Evolutionary conservation across 441 rosid genomes (phyloP).

Genomic region (Lepidium campestre): DNA sequence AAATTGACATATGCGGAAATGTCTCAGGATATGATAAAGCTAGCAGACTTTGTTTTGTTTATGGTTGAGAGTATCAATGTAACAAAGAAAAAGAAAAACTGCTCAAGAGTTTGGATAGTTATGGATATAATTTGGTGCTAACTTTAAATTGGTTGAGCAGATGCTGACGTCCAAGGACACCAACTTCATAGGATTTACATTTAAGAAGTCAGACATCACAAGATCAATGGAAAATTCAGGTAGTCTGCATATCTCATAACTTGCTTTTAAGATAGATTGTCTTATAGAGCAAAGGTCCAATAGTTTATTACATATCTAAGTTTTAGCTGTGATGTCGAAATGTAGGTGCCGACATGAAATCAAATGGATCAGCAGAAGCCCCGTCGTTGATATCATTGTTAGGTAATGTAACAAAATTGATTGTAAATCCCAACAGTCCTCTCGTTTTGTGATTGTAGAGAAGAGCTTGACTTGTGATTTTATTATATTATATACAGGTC

Average conservation of each 20-base stretch:
- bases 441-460: neutral
- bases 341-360: constrained; percentile 55
- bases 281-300: neutral
- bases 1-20: neutral
- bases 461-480: neutral
- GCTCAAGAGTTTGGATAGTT: neutral
- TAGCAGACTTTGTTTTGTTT: neutral
- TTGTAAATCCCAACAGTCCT: neutral
- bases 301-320: constrained; percentile 2
- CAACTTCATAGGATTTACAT: constrained; percentile 93
- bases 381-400: constrained; percentile 80
- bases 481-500: constrained; percentile 15
- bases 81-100: neutral
- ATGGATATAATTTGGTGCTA: constrained; percentile 1
- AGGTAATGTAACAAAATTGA: constrained; percentile 41
- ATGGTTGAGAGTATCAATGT: neutral
- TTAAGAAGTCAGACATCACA: constrained; percentile 72
- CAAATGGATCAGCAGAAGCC: constrained; percentile 56
- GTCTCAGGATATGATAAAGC: neutral
- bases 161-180: constrained; percentile 92
- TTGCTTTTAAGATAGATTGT: neutral
- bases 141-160: constrained; percentile 41
- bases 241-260: constrained; percentile 22
- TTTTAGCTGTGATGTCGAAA: constrained; percentile 6
- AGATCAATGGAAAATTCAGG: constrained; percentile 81